Conservation (phyloP, 2,329 filamentous ascomycete genomes). For the Fusarium odoratissimum region DNA sequence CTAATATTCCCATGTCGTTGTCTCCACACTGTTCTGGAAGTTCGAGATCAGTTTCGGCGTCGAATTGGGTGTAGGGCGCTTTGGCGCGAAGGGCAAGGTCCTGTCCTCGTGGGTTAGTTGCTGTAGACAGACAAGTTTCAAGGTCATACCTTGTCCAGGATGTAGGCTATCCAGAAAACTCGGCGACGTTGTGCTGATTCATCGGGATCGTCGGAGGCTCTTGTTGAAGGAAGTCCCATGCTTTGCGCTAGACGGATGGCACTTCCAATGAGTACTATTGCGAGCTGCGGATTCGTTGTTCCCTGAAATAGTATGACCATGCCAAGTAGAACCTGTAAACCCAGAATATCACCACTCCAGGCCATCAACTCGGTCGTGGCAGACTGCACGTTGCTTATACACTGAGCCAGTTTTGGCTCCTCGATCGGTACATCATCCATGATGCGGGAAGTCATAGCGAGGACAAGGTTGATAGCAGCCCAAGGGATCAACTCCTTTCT, state of each 20-base stretch:
- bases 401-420: not conserved
- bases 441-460: not conserved
- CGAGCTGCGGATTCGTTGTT: not conserved
- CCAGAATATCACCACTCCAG: not conserved
- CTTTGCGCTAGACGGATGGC: not conserved
- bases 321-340: not conserved
- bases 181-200: not conserved
- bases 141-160: not conserved
- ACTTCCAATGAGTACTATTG: not conserved
- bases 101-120: not conserved
- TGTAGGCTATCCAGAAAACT: not conserved
- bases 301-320: not conserved
- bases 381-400: not conserved
- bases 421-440: not conserved
- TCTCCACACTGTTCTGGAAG: not conserved
- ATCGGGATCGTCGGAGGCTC: not conserved
- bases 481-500: not conserved
- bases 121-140: fast-evolving
- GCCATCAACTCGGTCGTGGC: not conserved
- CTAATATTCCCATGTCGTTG: not conserved
- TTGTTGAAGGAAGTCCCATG: not conserved
- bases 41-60: not conserved
- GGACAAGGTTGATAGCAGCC: not conserved
- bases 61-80: not conserved
- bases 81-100: not conserved